phyloP scores from a whole-genome alignment of 2,329 filamentous ascomycete species.

The Aspergillus calidoustus region DNA sequence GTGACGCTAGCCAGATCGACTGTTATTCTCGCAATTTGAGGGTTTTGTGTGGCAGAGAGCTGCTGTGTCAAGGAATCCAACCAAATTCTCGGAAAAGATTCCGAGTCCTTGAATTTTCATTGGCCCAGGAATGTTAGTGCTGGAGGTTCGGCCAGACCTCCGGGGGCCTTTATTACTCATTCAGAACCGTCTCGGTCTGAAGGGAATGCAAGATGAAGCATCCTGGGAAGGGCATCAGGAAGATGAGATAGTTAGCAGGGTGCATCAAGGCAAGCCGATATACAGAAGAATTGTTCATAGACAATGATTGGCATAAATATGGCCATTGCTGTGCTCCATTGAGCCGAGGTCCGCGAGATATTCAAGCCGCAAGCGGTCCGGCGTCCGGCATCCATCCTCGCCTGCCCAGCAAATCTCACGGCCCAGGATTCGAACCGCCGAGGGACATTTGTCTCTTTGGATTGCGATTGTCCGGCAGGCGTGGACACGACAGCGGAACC shows the following conservation, averaged over 20 bases:
- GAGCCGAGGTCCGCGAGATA: constrained; percentile 10
- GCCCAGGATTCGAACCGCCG: neutral
- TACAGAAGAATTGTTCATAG: constrained; percentile 1
- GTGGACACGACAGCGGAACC: neutral
- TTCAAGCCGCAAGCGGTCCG: neutral
- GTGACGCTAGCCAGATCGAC: neutral
- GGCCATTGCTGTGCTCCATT: neutral
- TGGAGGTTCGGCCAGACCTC: constrained; percentile 1
- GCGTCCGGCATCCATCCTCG: neutral
- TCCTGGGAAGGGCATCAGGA: neutral
- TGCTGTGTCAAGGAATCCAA: neutral
- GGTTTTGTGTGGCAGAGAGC: constrained; percentile 1
- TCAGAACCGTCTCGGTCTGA: constrained; percentile 6
- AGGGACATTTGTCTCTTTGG: neutral
- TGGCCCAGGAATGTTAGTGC: constrained; percentile 1
- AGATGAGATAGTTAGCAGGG: neutral
- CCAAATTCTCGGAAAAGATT: constrained; percentile 9
- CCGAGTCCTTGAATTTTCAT: constrained; percentile 3
- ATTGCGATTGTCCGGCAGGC: constrained; percentile 6
- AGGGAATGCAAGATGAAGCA: neutral
- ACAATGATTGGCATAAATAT: neutral
- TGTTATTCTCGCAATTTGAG: neutral
- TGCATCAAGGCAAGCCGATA: neutral
- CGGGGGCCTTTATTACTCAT: constrained; percentile 8
- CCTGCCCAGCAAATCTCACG: neutral